Evolutionary conservation across 2,329 filamentous ascomycete genomes (phyloP).

Genomic region (Sarocladium oryzae): DNA sequence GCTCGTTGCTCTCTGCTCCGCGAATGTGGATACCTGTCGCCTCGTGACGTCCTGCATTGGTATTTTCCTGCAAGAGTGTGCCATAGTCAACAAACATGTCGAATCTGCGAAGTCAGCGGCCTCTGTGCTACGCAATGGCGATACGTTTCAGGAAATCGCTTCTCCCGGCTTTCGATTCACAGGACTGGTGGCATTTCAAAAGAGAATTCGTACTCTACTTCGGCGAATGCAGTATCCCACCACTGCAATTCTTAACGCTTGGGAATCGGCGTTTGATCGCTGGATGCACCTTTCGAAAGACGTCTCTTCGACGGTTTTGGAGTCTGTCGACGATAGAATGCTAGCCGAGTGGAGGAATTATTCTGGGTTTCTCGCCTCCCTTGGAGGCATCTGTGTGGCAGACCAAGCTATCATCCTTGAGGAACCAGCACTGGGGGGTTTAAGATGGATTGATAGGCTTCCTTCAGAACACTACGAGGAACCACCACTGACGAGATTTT

Average conservation of each 20-base stretch:
- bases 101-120: slow-evolving; percentile 44
- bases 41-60: slow-evolving; percentile 56
- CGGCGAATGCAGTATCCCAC: slow-evolving; percentile 56
- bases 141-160: slow-evolving; percentile 55
- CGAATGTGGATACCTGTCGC: slow-evolving; percentile 59
- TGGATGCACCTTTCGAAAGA: slow-evolving; percentile 61
- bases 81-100: slow-evolving; percentile 44
- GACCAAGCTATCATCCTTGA: slow-evolving; percentile 51
- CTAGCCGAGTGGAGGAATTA: slow-evolving; percentile 63
- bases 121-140: slow-evolving; percentile 52
- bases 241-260: slow-evolving; percentile 59
- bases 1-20: slow-evolving; percentile 57
- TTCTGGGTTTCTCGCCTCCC: slow-evolving; percentile 60
- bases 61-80: slow-evolving; percentile 56
- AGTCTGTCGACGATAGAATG: slow-evolving; percentile 47
- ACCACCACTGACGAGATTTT: slow-evolving; percentile 51
- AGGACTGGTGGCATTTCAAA: slow-evolving; percentile 63
- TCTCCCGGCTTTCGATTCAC: slow-evolving; percentile 61
- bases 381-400: slow-evolving; percentile 60
- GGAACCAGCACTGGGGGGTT: slow-evolving; percentile 47
- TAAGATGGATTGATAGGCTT: slow-evolving; percentile 59
- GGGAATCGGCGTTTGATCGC: slow-evolving; percentile 58
- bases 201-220: slow-evolving; percentile 53
- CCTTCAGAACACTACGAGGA: slow-evolving; percentile 55
- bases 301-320: slow-evolving; percentile 45